These are phyloP conservation scores for Teratosphaeriaceae sp. DNA, from an alignment of 2,329 filamentous ascomycete species.

Conservation along the genomic window DNA sequence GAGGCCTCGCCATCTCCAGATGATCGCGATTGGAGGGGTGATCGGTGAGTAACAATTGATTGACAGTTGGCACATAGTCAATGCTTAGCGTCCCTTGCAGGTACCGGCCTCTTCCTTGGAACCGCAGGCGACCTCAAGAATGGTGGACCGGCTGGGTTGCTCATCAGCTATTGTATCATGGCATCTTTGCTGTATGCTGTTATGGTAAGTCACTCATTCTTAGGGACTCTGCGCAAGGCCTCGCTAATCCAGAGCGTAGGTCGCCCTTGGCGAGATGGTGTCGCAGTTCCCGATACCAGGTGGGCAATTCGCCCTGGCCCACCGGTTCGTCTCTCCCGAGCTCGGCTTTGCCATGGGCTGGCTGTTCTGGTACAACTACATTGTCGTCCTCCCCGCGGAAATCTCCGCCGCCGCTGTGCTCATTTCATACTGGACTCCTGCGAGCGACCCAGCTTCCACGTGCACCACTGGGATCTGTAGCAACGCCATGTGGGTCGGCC, in stretches of 20 bases:
- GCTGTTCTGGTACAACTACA: conserved; percentile 25
- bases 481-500: conserved; percentile 6
- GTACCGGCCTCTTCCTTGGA: conserved; percentile 48
- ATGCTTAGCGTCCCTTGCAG: neutral
- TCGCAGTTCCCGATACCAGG: conserved; percentile 29
- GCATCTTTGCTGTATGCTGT: conserved; percentile 28
- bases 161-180: conserved; percentile 40
- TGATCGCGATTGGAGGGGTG: conserved; percentile 29
- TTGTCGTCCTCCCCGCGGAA: conserved; percentile 27
- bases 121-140: conserved; percentile 41
- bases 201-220: conserved; percentile 16
- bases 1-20: conserved; percentile 30
- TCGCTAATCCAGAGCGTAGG: neutral
- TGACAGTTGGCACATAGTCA: too few species aligned
- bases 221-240: too few species aligned
- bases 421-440: conserved; percentile 16
- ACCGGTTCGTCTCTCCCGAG: conserved; percentile 30
- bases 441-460: neutral
- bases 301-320: conserved; percentile 28
- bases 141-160: conserved; percentile 43
- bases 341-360: conserved; percentile 26
- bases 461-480: conserved; percentile 2
- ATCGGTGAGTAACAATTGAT: conserved; percentile 33
- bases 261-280: conserved; percentile 28
- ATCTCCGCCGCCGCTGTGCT: conserved; percentile 21